phyloP scores from a whole-genome alignment of 169 alveolate genomes.

The Plasmodium chabaudi region DNA sequence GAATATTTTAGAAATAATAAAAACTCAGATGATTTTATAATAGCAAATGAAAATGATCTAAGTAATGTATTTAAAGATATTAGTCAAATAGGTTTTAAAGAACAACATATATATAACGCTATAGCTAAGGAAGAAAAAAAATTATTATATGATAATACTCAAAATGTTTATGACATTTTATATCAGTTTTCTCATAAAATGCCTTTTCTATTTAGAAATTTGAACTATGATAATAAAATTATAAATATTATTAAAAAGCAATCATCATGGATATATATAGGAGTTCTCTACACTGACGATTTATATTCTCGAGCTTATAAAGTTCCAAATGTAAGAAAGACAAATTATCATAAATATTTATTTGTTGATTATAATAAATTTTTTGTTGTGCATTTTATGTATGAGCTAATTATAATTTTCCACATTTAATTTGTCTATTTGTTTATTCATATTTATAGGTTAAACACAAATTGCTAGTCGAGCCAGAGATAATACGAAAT shows the following conservation, averaged over 20 bases:
- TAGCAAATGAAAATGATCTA: constrained; percentile 53
- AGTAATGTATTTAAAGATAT: constrained; percentile 53
- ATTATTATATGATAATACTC: constrained; percentile 62
- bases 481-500: constrained; percentile 78
- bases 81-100: constrained; percentile 52
- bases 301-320: constrained; percentile 65
- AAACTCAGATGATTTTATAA: constrained; percentile 49
- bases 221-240: constrained; percentile 48
- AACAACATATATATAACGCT: constrained; percentile 22
- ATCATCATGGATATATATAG: constrained; percentile 67
- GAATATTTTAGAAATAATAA: constrained; percentile 22
- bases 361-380: no score
- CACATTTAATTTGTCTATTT: not conserved
- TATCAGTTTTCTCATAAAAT: constrained; percentile 51
- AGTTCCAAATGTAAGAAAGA: constrained; percentile 52
- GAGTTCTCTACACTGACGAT: constrained; percentile 71
- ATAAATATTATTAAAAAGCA: constrained; percentile 61
- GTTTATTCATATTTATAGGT: constrained; percentile 20
- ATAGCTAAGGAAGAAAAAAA: constrained; percentile 63
- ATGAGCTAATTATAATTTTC: not conserved
- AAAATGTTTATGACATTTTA: constrained; percentile 56
- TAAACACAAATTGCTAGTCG: constrained; percentile 79
- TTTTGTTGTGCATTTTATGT: not conserved
- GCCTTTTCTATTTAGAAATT: constrained; percentile 60
- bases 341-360: not conserved